phyloP scores from a whole-genome alignment of 2,329 filamentous ascomycete genomes.

The Helicocarpus griseus region DNA sequence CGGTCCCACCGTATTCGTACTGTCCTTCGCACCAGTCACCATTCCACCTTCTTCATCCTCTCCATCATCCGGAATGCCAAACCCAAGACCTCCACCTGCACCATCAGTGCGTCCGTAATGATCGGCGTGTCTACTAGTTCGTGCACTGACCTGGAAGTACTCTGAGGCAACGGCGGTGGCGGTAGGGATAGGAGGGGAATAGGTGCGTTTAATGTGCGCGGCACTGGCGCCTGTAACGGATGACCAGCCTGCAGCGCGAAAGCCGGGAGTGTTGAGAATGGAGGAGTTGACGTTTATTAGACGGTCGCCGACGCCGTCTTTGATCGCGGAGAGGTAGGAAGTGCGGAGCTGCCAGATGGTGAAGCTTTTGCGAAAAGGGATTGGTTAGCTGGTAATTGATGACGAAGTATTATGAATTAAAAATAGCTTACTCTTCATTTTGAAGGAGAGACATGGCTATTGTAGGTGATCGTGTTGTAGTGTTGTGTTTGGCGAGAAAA shows the following conservation, averaged over 20 bases:
- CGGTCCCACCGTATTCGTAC: slow-evolving; percentile 48
- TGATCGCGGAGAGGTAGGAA: slow-evolving; percentile 53
- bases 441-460: slow-evolving; percentile 40
- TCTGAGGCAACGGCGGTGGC: slow-evolving; percentile 47
- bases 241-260: slow-evolving; percentile 55
- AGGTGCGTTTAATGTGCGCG: slow-evolving; percentile 51
- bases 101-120: slow-evolving; percentile 20
- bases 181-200: slow-evolving; percentile 58
- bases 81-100: slow-evolving; percentile 9
- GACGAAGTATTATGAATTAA: slow-evolving; percentile 3
- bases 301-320: slow-evolving; percentile 56
- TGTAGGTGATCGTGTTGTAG: background rate
- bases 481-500: too few species aligned
- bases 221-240: slow-evolving; percentile 34
- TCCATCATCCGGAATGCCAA: slow-evolving; percentile 36
- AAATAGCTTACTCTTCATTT: slow-evolving; percentile 40
- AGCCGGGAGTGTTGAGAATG: slow-evolving; percentile 54
- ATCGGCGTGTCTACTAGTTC: slow-evolving; percentile 9
- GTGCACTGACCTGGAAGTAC: slow-evolving; percentile 48
- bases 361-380: slow-evolving; percentile 38
- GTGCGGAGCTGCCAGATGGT: slow-evolving; percentile 57
- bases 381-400: background rate
- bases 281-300: slow-evolving; percentile 55
- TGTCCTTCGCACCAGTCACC: slow-evolving; percentile 47
- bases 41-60: slow-evolving; percentile 55